phyloP scores from a whole-genome alignment of 2,329 filamentous ascomycete genomes.

The Dendryphion nanum region DNA sequence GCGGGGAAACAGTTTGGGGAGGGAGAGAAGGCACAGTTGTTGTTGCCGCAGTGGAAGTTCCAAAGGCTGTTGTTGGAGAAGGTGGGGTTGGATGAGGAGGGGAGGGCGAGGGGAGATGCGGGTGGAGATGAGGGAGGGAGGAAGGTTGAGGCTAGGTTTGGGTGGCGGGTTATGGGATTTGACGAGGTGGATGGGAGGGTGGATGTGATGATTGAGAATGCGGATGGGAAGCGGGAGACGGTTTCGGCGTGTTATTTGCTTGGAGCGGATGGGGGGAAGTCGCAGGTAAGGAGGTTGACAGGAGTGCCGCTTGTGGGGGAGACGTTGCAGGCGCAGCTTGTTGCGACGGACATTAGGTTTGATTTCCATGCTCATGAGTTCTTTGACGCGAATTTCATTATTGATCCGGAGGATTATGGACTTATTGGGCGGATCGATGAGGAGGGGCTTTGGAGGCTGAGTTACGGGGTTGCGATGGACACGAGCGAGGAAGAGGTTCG shows the following conservation, averaged over 20 bases:
- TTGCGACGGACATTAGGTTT: constrained; percentile 40
- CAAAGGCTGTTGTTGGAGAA: constrained; percentile 23
- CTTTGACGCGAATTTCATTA: constrained; percentile 42
- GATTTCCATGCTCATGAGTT: constrained; percentile 39
- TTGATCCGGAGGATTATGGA: constrained; percentile 39
- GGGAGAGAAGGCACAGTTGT: constrained; percentile 24
- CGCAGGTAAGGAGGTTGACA: constrained; percentile 16
- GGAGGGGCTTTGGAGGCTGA: constrained; percentile 42
- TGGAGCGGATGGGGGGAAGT: constrained; percentile 32
- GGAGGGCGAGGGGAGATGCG: not conserved
- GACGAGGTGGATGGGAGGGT: constrained; percentile 8
- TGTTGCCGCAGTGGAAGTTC: constrained; percentile 33
- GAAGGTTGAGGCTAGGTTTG: constrained; percentile 20
- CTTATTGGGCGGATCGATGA: constrained; percentile 36
- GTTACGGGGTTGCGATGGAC: constrained; percentile 37
- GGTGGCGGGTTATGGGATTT: constrained; percentile 16
- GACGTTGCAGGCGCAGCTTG: constrained; percentile 37
- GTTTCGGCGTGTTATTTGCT: constrained; percentile 27
- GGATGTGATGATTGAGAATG: constrained; percentile 8
- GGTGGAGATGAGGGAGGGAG: not conserved
- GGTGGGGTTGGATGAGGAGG: constrained; percentile 8
- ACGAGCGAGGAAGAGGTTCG: constrained; percentile 31
- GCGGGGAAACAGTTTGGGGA: constrained; percentile 22
- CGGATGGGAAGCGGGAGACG: constrained; percentile 4
- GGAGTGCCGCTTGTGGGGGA: constrained; percentile 28